phyloP scores from a whole-genome alignment of 2,329 filamentous ascomycete species.

The Beauveria brongniartii region DNA sequence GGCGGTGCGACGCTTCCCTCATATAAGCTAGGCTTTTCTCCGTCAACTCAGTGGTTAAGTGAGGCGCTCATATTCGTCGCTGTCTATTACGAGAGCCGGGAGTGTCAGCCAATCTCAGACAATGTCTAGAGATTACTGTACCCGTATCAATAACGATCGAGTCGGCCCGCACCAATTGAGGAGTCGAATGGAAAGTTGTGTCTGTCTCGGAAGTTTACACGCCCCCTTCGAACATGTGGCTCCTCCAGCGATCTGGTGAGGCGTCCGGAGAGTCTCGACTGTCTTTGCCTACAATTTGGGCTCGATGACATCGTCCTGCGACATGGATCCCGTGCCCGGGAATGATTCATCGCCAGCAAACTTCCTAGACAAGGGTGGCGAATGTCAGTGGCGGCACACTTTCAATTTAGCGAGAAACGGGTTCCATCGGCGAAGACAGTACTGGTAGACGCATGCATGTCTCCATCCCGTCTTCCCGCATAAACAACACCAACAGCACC shows the following conservation, averaged over 20 bases:
- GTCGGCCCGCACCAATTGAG: neutral
- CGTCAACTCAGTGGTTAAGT: neutral
- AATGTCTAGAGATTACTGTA: neutral
- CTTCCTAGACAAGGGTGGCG: conserved; percentile 19
- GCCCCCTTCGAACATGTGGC: neutral
- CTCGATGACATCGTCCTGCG: conserved; percentile 19
- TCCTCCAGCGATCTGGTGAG: neutral
- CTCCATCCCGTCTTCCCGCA: neutral
- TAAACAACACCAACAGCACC: neutral
- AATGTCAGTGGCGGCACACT: neutral
- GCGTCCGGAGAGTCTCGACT: neutral
- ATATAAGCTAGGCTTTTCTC: neutral
- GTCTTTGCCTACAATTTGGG: conserved; percentile 22
- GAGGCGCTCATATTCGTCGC: neutral
- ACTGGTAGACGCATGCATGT: neutral
- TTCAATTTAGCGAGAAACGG: neutral
- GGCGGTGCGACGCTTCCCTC: neutral
- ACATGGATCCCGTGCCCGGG: conserved; percentile 29
- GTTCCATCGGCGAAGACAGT: neutral
- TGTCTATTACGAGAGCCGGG: neutral
- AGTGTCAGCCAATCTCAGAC: neutral
- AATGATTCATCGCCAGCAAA: conserved; percentile 54
- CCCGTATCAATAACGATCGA: neutral
- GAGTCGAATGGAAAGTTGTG: neutral
- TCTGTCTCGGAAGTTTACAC: neutral